Base-by-base conservation (phyloP, 768 basidiomycete genomes). In the Tulasnella sp. region DNA sequence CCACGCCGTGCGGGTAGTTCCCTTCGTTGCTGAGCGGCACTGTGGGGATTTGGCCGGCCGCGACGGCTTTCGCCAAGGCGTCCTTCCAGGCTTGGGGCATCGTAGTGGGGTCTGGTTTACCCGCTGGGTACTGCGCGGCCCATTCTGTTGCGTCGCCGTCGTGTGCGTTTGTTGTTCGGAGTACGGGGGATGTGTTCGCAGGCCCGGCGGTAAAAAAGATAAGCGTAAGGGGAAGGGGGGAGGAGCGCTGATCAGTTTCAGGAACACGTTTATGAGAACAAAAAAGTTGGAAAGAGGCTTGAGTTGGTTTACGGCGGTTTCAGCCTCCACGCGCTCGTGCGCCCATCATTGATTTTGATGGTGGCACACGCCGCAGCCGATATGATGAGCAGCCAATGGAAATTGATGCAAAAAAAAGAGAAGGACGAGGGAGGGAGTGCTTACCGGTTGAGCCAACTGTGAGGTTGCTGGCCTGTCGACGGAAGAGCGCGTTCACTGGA, bases 81-180 rank as follows among this genome's bases (percentile, higher is more conserved):
- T 62, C 36, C n/a, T 63, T 72, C 71, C 71, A 72, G 11, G 35
- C 59, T n/a, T 35, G 29, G 19, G 71, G 71, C 71, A 72, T 70
- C 69, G n/a, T 29, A 19, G 69, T 70, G 5, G 52, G 44, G 26
- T 70, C 69, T 32, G 69, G 69, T 3, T 42, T 70, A 32, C 39
- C 64, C 39, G 26, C 14, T 17, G 64, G 64, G 32, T 65, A 65
- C 34, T 65, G 34, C 22, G 64, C 64, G 26, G 26, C 32, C 64
- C 64, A 65, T 65, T 65, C 64, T 65, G 64, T 65, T 34, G 62
- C n/a, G n/a, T n/a, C n/a, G n/a, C n/a, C n/a, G n/a, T n/a, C n/a
- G n/a, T n/a, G n/a, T n/a, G n/a, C n/a, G n/a, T n/a, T n/a, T n/a
- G n/a, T n/a, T n/a, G n/a, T n/a, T n/a, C n/a, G n/a, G n/a, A 44